phyloP scores from a whole-genome alignment of 495 filamentous ascomycete genomes.

The Xylaria sp. region DNA sequence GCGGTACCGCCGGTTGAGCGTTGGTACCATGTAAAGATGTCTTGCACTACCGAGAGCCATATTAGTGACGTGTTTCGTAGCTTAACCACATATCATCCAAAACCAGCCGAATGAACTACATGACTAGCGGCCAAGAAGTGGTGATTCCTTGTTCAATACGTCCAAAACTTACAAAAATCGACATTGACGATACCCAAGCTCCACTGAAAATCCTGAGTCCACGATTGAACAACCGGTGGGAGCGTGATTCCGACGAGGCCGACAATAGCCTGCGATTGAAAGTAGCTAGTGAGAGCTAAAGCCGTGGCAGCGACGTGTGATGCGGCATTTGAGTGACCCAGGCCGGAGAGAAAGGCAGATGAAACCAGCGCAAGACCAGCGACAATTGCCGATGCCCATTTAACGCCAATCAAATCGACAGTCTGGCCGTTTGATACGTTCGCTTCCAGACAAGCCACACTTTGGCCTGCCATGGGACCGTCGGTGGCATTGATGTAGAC shows the following conservation, averaged over 20 bases:
- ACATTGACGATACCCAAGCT: constrained; percentile 95
- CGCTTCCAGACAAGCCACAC: constrained; percentile 88
- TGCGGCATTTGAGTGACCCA: constrained; percentile 94
- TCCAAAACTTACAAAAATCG: constrained; percentile 57
- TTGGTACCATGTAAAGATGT: constrained; percentile 94
- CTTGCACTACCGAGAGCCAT: constrained; percentile 62
- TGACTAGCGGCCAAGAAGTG: constrained; percentile 18
- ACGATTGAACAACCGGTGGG: constrained; percentile 87
- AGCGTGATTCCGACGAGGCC: constrained; percentile 84
- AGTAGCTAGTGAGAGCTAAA: constrained; percentile 90
- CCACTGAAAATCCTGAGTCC: constrained; percentile 99
- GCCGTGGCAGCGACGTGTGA: constrained; percentile 95
- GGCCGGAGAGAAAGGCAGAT: constrained; percentile 79
- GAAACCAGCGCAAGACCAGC: constrained; percentile 83
- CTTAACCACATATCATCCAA: neutral
- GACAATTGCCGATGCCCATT: constrained; percentile 90
- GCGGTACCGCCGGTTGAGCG: constrained; percentile 89
- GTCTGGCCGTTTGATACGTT: constrained; percentile 90
- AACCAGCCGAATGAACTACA: constrained; percentile 39
- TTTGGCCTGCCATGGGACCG: constrained; percentile 50
- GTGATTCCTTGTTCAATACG: neutral
- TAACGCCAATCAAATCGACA: constrained; percentile 86
- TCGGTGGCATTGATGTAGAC: constrained; percentile 78
- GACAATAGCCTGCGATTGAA: constrained; percentile 94
- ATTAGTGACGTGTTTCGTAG: constrained; percentile 27